Conservation (phyloP, 2,329 filamentous ascomycete species). For the Fusarium subglutinans region DNA sequence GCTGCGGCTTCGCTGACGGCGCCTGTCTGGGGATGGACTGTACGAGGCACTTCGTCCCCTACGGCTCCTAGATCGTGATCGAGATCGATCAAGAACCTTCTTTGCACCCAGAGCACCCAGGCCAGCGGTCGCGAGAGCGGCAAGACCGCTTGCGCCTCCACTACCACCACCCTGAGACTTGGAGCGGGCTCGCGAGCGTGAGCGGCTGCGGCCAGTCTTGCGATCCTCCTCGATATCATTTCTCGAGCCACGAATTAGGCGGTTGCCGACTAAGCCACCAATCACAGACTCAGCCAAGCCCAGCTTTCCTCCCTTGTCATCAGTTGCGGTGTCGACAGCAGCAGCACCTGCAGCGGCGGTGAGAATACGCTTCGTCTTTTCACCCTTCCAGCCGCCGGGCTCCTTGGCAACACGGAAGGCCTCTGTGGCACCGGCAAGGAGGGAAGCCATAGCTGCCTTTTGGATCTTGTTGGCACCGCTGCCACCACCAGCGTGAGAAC, state of each 20-base stretch:
- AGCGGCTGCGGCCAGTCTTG: constrained; percentile 71
- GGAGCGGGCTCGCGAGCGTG: constrained; percentile 72
- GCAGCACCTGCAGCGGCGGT: constrained; percentile 89
- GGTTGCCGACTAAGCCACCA: constrained; percentile 86
- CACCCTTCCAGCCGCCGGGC: constrained; percentile 87
- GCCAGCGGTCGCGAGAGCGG: constrained; percentile 70
- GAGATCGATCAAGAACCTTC: constrained; percentile 67
- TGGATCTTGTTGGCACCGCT: constrained; percentile 71
- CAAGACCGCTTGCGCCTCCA: constrained; percentile 59
- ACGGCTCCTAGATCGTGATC: constrained; percentile 64
- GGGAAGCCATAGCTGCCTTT: constrained; percentile 89
- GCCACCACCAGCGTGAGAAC: constrained; percentile 58
- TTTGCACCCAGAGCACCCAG: constrained; percentile 69
- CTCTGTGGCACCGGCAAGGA: constrained; percentile 90
- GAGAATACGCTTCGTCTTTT: constrained; percentile 90
- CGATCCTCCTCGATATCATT: constrained; percentile 71
- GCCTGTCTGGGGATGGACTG: constrained; percentile 58
- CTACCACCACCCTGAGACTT: constrained; percentile 55
- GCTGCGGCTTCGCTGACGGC: constrained; percentile 61
- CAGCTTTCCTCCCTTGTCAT: constrained; percentile 80
- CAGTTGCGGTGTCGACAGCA: constrained; percentile 81
- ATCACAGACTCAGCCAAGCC: constrained; percentile 88
- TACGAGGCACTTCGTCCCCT: constrained; percentile 59
- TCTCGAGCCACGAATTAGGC: constrained; percentile 82
- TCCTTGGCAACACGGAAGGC: constrained; percentile 91